A percentile compares a stretch with the other conserved stretches of the same genome.
phyloP scores from a whole-genome alignment of 2,329 filamentous ascomycete species.

The Beauveria brongniartii region DNA sequence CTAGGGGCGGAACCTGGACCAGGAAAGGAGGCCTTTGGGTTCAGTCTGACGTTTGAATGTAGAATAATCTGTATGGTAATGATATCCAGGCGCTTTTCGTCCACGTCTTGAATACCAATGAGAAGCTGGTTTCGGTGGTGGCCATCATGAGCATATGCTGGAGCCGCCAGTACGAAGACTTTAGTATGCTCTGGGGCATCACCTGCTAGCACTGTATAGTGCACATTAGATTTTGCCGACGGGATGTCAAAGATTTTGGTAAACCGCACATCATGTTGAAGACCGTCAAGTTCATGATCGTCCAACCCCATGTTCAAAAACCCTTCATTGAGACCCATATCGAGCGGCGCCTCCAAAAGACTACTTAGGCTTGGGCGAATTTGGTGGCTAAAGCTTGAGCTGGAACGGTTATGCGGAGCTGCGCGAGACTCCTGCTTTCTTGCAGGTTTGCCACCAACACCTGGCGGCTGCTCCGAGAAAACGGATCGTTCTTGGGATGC shows the following conservation, averaged over 20 bases:
- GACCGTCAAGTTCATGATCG: constrained; percentile 61
- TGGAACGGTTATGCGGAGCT: constrained; percentile 31
- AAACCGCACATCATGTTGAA: constrained; percentile 65
- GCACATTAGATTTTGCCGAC: constrained; percentile 51
- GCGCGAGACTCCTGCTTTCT: constrained; percentile 66
- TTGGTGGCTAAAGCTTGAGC: constrained; percentile 36
- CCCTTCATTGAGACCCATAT: constrained; percentile 62
- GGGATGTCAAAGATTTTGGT: constrained; percentile 62
- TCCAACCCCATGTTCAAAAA: constrained; percentile 66
- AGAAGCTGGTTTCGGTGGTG: constrained; percentile 47
- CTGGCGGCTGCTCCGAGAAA: constrained; percentile 60
- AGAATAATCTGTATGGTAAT: constrained; percentile 51
- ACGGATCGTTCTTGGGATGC: constrained; percentile 72
- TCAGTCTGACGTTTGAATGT: constrained; percentile 12
- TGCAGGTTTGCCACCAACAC: constrained; percentile 33
- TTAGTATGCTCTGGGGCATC: constrained; percentile 48
- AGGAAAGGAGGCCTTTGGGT: neutral
- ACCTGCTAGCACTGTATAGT: constrained; percentile 48
- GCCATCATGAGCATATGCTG: constrained; percentile 46
- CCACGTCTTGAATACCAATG: constrained; percentile 61
- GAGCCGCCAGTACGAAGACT: constrained; percentile 60
- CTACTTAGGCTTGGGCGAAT: constrained; percentile 49
- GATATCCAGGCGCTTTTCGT: constrained; percentile 60
- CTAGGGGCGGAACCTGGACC: neutral
- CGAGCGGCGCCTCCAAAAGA: constrained; percentile 60